Conservation (phyloP, 2,329 filamentous ascomycete species). For the Macrophomina pseudophaseolina region DNA sequence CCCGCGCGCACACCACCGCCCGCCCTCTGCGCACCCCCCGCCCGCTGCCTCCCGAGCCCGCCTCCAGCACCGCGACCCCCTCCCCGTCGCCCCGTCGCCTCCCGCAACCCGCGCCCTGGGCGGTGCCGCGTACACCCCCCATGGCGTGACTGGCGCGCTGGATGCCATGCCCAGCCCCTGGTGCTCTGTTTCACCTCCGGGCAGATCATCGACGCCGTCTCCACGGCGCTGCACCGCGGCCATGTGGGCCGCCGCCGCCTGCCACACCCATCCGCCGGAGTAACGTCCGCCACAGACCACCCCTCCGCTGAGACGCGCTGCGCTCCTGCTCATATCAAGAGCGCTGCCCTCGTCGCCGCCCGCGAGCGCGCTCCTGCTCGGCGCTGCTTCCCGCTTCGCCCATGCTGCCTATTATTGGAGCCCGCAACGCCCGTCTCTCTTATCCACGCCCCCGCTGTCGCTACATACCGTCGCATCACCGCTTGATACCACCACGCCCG, state of each 20-base stretch:
- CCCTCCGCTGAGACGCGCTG: neutral
- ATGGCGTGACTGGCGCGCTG: neutral
- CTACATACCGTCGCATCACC: neutral
- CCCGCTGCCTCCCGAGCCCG: neutral
- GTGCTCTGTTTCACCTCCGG: constrained; percentile 10
- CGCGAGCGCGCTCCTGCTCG: neutral
- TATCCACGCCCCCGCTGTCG: neutral
- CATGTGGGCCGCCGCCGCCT: neutral
- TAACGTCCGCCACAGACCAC: neutral
- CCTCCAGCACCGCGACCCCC: neutral
- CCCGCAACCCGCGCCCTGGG: neutral
- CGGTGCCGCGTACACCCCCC: too few relatives aligned
- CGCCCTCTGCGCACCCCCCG: too few relatives aligned
- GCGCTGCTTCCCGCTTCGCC: neutral
- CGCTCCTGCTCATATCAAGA: neutral
- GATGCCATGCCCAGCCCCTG: neutral
- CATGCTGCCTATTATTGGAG: neutral
- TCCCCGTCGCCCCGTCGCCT: neutral
- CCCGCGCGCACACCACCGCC: neutral
- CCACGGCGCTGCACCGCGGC: constrained; percentile 19
- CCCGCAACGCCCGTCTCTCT: neutral
- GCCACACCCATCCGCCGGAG: constrained; percentile 1
- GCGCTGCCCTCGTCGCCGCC: neutral
- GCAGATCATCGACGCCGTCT: constrained; percentile 20
- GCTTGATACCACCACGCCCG: neutral